Evolutionary conservation across 208 protist species (phyloP), one percentile per base, ranked within the genome.

Genomic region (Porcisia deanei): DNA sequence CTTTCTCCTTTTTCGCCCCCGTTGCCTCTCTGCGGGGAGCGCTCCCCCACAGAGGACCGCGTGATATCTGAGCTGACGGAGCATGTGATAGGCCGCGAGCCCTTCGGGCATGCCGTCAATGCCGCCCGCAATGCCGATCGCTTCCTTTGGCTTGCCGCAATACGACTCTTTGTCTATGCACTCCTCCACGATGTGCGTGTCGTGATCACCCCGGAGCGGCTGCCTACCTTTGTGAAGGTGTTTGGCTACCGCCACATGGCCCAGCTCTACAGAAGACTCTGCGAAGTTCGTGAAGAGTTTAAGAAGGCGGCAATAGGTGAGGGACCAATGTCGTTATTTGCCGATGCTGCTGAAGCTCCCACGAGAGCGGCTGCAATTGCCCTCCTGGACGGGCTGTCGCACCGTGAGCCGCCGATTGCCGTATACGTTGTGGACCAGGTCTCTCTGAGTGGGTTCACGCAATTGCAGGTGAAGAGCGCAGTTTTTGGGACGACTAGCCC

Each of bases 181-280:
- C 77, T 87, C 70, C 53, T 81, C 12, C 65, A 88, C 60, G 76
- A 58, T 14, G 77, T 88, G 54, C 64, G 71, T 20, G 79, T 87
- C 0, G 77, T 94, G 37, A 12, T 91, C 34, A 91, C 90, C 2
- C 84, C 90, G 18, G 89, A 91, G 73, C 75, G 82, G 60, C 77
- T 77, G 30, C 90, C 90, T 6, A 61, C 75, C 5, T 69, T 88
- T 4, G 73, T 92, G 22, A 84, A 85, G 65, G 52, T 54, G 1
- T 90, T 89, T 66, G 84, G 86, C n/a, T 76, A 77, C 22, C 81
- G 71, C 6, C 73, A 85, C 43, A 49, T 79, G 12, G 22, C 47
- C 0, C 64, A 61, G 49, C 66, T 88, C 39, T 69, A 77, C 20
- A 47, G 41, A 0, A 25, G 49, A 18, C 58, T 82, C 22, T 82